Evolutionary conservation across 371 early-diverging fungal species (phyloP).

Genomic region (Gilbertella persicaria): DNA sequence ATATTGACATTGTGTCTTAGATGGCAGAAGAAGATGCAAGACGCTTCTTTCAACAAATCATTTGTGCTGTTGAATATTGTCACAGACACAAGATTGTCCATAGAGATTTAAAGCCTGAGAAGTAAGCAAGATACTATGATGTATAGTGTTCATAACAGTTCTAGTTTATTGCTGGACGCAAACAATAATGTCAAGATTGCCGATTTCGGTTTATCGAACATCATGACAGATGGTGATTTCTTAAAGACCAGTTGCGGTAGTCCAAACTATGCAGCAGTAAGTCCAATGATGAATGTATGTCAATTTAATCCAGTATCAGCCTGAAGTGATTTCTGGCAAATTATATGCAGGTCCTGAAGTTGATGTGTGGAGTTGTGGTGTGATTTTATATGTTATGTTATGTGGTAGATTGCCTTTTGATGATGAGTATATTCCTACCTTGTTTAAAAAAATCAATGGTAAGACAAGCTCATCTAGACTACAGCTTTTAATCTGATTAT

Average conservation of each 20-base stretch:
- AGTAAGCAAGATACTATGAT: too few relatives aligned
- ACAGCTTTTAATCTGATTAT: neutral
- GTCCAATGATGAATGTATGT: slow-evolving; percentile 10
- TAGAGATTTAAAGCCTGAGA: slow-evolving; percentile 85
- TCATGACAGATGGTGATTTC: slow-evolving; percentile 95
- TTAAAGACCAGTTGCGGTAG: slow-evolving; percentile 94
- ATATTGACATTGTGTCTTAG: slow-evolving; percentile 29
- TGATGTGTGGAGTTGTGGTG: slow-evolving; percentile 99
- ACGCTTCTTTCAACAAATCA: slow-evolving; percentile 96
- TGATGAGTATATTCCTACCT: slow-evolving; percentile 95
- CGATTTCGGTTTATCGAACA: slow-evolving; percentile 96
- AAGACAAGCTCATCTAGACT: neutral
- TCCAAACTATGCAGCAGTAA: slow-evolving; percentile 84
- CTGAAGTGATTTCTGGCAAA: slow-evolving; percentile 94
- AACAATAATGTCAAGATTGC: slow-evolving; percentile 95
- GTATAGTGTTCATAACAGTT: neutral
- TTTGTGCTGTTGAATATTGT: slow-evolving; percentile 98
- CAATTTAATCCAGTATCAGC: slow-evolving; percentile 44
- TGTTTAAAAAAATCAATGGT: slow-evolving; percentile 93
- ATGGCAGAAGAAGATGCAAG: slow-evolving; percentile 91
- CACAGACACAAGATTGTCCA: slow-evolving; percentile 98
- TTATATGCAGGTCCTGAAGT: slow-evolving; percentile 98
- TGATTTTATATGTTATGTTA: slow-evolving; percentile 99
- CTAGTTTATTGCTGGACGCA: slow-evolving; percentile 87
- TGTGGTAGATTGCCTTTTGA: slow-evolving; percentile 99